phyloP scores from a whole-genome alignment of 306 rosid species.

The Gillenia trifoliata region DNA sequence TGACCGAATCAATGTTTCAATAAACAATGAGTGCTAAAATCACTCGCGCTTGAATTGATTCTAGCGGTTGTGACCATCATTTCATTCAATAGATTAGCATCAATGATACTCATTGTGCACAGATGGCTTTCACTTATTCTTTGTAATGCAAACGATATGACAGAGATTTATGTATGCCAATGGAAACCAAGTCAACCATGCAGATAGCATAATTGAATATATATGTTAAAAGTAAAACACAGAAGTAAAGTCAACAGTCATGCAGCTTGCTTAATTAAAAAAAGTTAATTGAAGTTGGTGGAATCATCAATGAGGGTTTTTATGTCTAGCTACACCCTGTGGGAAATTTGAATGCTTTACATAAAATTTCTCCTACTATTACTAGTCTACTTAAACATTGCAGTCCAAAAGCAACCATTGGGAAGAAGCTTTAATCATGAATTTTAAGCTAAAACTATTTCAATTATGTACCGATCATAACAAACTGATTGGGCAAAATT shows the following conservation, averaged over 20 bases:
- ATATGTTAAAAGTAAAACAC: not conserved
- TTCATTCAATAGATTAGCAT: not conserved
- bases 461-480: not conserved
- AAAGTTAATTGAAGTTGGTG: constrained; percentile 4
- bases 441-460: not conserved
- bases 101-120: not conserved
- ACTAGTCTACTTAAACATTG: not conserved
- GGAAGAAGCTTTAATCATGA: not conserved
- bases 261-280: constrained; percentile 5
- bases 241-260: not conserved
- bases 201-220: constrained; percentile 10
- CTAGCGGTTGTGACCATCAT: no score
- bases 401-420: not conserved
- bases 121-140: not conserved
- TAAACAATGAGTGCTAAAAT: not conserved
- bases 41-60: no score
- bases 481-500: not conserved
- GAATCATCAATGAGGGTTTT: constrained; percentile 7
- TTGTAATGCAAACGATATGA: not conserved
- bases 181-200: constrained; percentile 16
- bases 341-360: not conserved
- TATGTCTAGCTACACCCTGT: constrained; percentile 12
- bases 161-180: not conserved
- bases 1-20: not conserved
- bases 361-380: not conserved